Percentiles rank a stretch among this genome's conserved stretches.
These are phyloP conservation scores for Ganoderma lucidum DNA, from an alignment of 1,284 basidiomycete genomes.

Conservation along the genomic window DNA sequence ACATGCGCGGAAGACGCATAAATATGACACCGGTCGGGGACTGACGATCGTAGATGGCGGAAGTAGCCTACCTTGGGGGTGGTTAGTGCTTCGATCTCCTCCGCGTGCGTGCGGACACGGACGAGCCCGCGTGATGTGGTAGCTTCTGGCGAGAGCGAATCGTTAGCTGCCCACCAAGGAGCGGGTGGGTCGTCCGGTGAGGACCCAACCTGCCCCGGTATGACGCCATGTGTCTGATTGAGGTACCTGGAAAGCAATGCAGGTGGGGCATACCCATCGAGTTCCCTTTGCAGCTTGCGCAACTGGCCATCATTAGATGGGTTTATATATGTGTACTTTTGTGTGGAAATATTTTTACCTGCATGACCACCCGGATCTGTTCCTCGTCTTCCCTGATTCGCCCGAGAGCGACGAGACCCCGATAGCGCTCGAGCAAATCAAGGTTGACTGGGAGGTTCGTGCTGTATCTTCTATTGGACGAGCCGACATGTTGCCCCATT, in stretches of 20 bases:
- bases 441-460: slow-evolving; percentile 32
- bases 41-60: background rate
- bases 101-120: slow-evolving; percentile 60
- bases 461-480: background rate
- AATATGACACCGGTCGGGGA: background rate
- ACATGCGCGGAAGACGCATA: background rate
- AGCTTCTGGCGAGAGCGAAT: slow-evolving; percentile 22
- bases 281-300: slow-evolving; percentile 52
- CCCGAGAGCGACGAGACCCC: slow-evolving; percentile 47
- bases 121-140: slow-evolving; percentile 49
- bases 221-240: slow-evolving; percentile 20
- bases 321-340: slow-evolving; percentile 1
- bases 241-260: slow-evolving; percentile 45
- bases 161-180: slow-evolving; percentile 41
- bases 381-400: slow-evolving; percentile 68
- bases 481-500: background rate
- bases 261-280: slow-evolving; percentile 59
- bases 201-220: slow-evolving; percentile 37
- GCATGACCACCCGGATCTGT: slow-evolving; percentile 71
- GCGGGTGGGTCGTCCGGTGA: slow-evolving; percentile 19
- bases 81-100: slow-evolving; percentile 63
- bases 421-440: slow-evolving; percentile 42
- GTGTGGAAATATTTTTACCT: slow-evolving; percentile 46
- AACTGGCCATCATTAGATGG: slow-evolving; percentile 44
- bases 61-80: slow-evolving; percentile 58